Evolutionary conservation across 805 yeast genomes (phyloP).

Genomic region (Candida morakotiae): DNA sequence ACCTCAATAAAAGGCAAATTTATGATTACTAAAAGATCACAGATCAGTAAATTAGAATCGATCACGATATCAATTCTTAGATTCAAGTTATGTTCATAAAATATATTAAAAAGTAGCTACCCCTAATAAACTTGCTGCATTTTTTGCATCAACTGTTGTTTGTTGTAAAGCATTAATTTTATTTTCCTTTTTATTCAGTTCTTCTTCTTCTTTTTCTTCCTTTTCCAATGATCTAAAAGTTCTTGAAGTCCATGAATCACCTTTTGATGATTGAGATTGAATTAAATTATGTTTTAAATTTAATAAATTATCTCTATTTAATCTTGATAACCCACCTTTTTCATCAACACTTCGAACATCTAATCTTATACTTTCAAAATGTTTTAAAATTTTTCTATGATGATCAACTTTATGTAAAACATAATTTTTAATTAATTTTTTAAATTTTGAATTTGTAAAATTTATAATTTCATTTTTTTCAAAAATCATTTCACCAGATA

Average conservation of each 20-base stretch:
- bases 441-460: constrained; percentile 55
- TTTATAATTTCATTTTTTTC: constrained; percentile 62
- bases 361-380: constrained; percentile 65
- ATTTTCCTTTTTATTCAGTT: constrained; percentile 14
- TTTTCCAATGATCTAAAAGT: constrained; percentile 32
- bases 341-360: constrained; percentile 74
- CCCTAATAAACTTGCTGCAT: constrained; percentile 80
- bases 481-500: constrained; percentile 78
- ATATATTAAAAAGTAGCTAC: constrained; percentile 57
- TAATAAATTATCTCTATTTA: constrained; percentile 69
- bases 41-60: too few relatives aligned
- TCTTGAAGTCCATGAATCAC: constrained; percentile 43
- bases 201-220: constrained; percentile 21
- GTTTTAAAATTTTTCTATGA: constrained; percentile 74
- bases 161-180: constrained; percentile 7
- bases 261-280: constrained; percentile 38
- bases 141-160: constrained; percentile 61
- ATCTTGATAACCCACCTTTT: constrained; percentile 74
- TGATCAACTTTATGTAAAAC: constrained; percentile 75
- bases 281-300: constrained; percentile 39
- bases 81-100: too few relatives aligned
- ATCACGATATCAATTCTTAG: too few relatives aligned
- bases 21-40: too few relatives aligned
- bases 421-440: constrained; percentile 50
- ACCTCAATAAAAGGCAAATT: too few relatives aligned